Conservation (phyloP, 371 early-diverging fungal genomes). For the Smittium mucronatum region DNA sequence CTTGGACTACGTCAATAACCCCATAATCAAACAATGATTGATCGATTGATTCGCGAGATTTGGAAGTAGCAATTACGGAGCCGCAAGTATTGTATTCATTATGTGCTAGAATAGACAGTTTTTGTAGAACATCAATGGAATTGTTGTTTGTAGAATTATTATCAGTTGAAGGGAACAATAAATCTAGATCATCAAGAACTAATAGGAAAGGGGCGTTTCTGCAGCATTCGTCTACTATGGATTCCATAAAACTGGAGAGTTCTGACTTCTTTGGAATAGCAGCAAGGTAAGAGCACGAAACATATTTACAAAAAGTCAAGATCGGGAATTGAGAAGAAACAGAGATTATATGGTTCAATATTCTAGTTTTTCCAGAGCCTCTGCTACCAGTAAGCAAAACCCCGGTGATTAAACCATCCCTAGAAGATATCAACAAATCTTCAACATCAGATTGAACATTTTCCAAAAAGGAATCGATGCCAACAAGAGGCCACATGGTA, state of each 20-base stretch:
- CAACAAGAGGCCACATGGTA: constrained; percentile 17
- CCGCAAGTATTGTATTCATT: not conserved
- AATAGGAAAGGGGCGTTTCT: constrained; percentile 9
- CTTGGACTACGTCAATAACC: constrained; percentile 17
- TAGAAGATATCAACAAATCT: constrained; percentile 15
- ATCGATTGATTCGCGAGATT: constrained; percentile 21
- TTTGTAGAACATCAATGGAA: not conserved
- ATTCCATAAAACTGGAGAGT: constrained; percentile 1
- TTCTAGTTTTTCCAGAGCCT: constrained; percentile 75
- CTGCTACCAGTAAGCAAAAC: constrained; percentile 64
- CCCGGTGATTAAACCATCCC: constrained; percentile 37
- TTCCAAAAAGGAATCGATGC: constrained; percentile 19
- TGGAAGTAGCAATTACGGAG: constrained; percentile 22
- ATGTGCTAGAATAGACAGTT: too few species aligned
- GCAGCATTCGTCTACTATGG: not conserved
- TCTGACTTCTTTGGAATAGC: not conserved
- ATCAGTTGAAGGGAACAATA: not conserved
- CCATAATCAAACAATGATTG: constrained; percentile 16
- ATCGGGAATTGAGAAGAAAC: not conserved
- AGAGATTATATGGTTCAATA: constrained; percentile 37
- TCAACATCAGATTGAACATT: constrained; percentile 17
- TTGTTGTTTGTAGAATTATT: not conserved
- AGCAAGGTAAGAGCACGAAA: constrained; percentile 37
- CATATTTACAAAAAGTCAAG: constrained; percentile 34
- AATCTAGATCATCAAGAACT: constrained; percentile 6